These are phyloP conservation scores for Quillaja saponaria DNA, from an alignment of 306 rosid species.

Conservation along the genomic window DNA sequence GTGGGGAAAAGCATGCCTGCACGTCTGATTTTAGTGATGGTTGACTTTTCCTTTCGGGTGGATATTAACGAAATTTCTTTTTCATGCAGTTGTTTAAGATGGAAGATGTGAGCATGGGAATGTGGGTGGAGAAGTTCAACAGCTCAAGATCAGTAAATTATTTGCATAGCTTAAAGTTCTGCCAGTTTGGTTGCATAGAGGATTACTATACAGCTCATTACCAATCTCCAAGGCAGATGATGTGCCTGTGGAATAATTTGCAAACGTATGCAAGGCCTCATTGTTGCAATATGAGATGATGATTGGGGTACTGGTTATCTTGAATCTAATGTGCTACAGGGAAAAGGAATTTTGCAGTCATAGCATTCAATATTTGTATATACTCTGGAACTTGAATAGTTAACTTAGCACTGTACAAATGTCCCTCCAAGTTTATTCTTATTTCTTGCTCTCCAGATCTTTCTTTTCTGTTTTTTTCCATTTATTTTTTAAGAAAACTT, in stretches of 20 bases:
- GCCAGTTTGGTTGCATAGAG: conserved; percentile 88
- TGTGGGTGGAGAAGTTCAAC: conserved; percentile 89
- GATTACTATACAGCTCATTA: conserved; percentile 80
- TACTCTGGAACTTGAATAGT: conserved; percentile 42
- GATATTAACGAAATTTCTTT: conserved; percentile 4
- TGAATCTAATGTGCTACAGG: conserved; percentile 28
- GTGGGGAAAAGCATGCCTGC: not conserved
- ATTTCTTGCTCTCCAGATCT: conserved; percentile 10
- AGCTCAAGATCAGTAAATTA: conserved; percentile 58
- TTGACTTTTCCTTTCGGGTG: conserved; percentile 10
- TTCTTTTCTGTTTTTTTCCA: not conserved
- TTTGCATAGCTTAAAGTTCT: conserved; percentile 66
- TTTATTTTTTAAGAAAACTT: conserved; percentile 6
- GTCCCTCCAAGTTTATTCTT: conserved; percentile 32
- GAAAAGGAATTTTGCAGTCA: conserved; percentile 54
- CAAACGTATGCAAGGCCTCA: conserved; percentile 48
- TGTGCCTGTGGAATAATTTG: conserved; percentile 75
- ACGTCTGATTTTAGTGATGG: not conserved
- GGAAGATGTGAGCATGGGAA: conserved; percentile 98
- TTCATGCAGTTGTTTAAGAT: conserved; percentile 77
- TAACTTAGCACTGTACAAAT: conserved; percentile 41
- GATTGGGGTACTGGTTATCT: conserved; percentile 18
- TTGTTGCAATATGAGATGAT: conserved; percentile 87
- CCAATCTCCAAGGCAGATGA: conserved; percentile 92
- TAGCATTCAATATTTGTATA: conserved; percentile 44